phyloP scores from a whole-genome alignment of 192 early-diverging fungal species.

The Linnemannia elongata region DNA sequence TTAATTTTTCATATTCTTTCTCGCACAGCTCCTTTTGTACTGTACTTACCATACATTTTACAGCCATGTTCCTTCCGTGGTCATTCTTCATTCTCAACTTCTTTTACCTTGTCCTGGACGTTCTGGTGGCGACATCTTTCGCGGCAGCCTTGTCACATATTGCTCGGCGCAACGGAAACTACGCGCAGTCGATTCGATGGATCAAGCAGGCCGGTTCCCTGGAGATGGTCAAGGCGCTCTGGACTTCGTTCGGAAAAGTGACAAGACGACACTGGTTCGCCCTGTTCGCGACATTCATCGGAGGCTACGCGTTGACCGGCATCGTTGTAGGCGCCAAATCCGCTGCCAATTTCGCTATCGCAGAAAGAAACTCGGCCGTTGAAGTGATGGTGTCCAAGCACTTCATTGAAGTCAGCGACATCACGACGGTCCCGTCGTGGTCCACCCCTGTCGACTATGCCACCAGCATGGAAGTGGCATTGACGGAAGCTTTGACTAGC shows the following conservation, averaged over 20 bases:
- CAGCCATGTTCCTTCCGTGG: slow-evolving; percentile 9
- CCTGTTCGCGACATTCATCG: not conserved
- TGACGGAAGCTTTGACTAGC: not conserved
- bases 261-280: not conserved
- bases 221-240: not conserved
- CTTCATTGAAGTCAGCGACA: not conserved
- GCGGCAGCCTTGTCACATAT: slow-evolving; percentile 4
- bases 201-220: not conserved
- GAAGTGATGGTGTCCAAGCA: not conserved
- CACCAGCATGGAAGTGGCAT: not conserved
- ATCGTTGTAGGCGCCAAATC: not conserved
- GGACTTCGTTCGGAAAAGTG: not conserved
- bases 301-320: not conserved
- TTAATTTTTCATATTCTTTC: not conserved
- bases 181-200: slow-evolving; percentile 23
- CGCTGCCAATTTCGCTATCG: not conserved
- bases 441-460: not conserved
- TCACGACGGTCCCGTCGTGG: not conserved
- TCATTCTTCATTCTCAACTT: slow-evolving; percentile 6
- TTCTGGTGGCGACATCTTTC: slow-evolving; percentile 6
- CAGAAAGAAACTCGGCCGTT: not conserved
- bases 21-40: not conserved
- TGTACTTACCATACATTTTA: not conserved
- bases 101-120: slow-evolving; percentile 3
- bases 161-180: not conserved